A percentile compares a stretch with the other conserved stretches of the same genome.
These are phyloP conservation scores for Fragaria iinumae DNA, from an alignment of 306 rosid species.

Conservation along the genomic window DNA sequence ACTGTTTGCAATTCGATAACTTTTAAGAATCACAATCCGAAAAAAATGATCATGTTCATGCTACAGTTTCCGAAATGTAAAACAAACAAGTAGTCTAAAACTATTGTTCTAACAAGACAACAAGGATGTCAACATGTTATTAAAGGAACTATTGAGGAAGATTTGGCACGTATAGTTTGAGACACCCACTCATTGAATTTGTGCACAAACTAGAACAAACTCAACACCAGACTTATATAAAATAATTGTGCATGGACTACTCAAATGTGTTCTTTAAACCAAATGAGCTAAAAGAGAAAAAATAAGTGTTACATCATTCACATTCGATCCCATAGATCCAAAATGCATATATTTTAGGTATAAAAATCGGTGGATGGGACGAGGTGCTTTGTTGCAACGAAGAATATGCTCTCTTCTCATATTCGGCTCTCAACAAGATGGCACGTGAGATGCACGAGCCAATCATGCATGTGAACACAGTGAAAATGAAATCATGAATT, in stretches of 20 bases:
- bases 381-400: background rate
- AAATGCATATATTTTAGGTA: background rate
- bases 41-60: too few relatives aligned
- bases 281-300: background rate
- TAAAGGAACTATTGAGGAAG: too few relatives aligned
- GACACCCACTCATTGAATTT: too few relatives aligned
- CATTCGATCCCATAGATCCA: background rate
- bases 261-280: background rate
- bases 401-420: slow-evolving; percentile 42
- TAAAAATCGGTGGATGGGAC: slow-evolving; percentile 14
- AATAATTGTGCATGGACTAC: background rate
- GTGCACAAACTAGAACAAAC: too few relatives aligned
- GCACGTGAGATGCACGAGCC: slow-evolving; percentile 24
- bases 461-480: background rate
- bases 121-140: too few relatives aligned
- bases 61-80: too few relatives aligned
- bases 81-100: too few relatives aligned
- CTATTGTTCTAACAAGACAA: too few relatives aligned
- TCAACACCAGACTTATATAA: too few relatives aligned
- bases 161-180: too few relatives aligned
- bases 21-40: too few relatives aligned
- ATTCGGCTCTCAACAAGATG: slow-evolving; percentile 21
- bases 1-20: too few relatives aligned
- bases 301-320: background rate
- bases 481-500: background rate